phyloP scores from a whole-genome alignment of 768 basidiomycete genomes.

The Rhodotorula diobovata region DNA sequence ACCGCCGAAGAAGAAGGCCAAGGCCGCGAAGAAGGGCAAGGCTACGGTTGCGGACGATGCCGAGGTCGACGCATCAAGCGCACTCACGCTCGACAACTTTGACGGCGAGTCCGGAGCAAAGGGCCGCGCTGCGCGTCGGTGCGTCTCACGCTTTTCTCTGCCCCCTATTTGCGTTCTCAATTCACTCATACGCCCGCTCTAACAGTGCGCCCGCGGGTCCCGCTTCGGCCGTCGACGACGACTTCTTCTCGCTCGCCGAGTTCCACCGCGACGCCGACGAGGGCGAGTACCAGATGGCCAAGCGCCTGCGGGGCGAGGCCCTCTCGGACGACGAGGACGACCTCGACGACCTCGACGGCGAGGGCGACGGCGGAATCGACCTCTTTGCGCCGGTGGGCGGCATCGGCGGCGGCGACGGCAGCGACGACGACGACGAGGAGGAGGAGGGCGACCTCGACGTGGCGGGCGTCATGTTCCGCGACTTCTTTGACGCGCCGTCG shows the following conservation, averaged over 20 bases:
- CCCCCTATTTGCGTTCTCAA: too few relatives aligned
- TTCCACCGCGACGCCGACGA: constrained; percentile 84
- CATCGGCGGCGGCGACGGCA: constrained; percentile 34
- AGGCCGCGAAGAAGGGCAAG: neutral
- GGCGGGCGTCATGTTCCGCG: constrained; percentile 56
- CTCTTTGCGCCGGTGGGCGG: constrained; percentile 60
- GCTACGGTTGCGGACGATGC: neutral
- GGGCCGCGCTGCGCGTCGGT: constrained; percentile 14
- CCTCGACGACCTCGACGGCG: constrained; percentile 55
- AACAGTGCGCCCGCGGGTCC: constrained; percentile 1
- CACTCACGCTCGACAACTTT: constrained; percentile 30
- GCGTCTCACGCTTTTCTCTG: neutral
- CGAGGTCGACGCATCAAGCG: constrained; percentile 10
- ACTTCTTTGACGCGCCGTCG: constrained; percentile 68
- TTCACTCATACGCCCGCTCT: neutral
- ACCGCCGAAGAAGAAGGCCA: neutral
- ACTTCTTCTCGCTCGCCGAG: constrained; percentile 77
- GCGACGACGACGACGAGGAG: constrained; percentile 50
- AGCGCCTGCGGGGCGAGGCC: constrained; percentile 59
- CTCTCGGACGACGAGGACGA: constrained; percentile 45
- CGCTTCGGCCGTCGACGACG: constrained; percentile 61
- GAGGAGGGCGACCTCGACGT: constrained; percentile 47
- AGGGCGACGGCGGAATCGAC: constrained; percentile 55
- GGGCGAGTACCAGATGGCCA: constrained; percentile 57
- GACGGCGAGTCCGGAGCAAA: constrained; percentile 15